Evolutionary conservation across 169 alveolate species (phyloP).

Genomic region (Eimeria falciformis): DNA sequence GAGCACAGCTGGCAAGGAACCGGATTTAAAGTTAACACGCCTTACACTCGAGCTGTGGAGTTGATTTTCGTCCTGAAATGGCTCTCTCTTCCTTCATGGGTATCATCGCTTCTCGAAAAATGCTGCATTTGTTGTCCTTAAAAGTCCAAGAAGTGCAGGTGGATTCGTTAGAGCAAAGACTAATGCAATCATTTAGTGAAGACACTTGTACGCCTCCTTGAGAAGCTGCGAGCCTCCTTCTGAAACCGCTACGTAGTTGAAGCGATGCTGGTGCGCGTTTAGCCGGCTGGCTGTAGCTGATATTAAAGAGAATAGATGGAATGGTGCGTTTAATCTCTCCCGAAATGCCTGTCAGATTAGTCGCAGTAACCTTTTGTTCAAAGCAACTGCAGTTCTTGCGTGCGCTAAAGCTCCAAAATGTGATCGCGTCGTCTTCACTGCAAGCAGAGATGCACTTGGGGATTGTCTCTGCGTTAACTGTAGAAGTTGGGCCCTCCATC

Average conservation of each 20-base stretch:
- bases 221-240: background rate
- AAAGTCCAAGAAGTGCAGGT: conserved; percentile 27
- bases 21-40: background rate
- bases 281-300: background rate
- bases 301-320: background rate
- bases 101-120: background rate
- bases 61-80: background rate
- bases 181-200: background rate
- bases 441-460: no score
- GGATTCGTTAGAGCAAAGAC: background rate
- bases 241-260: background rate
- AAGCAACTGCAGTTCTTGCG: no score
- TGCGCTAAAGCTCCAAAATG: no score
- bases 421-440: no score
- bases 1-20: no score
- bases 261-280: background rate
- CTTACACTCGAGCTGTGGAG: conserved; percentile 15
- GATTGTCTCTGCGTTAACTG: no score
- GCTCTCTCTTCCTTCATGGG: background rate
- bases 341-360: no score
- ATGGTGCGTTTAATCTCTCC: no score
- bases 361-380: no score
- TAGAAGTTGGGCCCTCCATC: no score
- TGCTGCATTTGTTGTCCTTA: background rate
- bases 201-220: background rate